Conservation (phyloP, 2,329 filamentous ascomycete species). For the Pseudogymnoascus sp. region DNA sequence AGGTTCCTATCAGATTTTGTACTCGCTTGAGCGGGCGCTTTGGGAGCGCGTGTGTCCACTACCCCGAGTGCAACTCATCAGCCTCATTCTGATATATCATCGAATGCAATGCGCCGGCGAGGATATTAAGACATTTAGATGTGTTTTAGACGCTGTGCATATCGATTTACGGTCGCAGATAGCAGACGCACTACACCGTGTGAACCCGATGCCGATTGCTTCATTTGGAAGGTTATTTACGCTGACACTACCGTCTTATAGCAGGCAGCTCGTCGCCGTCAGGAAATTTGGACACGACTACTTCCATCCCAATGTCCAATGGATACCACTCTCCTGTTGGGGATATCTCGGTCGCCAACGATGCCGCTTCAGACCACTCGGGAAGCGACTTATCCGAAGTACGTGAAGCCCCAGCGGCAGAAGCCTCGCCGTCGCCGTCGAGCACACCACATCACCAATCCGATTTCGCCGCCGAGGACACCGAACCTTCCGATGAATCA, state of each 20-base stretch:
- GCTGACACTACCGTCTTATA: constrained; percentile 40
- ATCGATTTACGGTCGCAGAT: neutral
- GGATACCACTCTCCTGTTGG: constrained; percentile 53
- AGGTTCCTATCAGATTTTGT: neutral
- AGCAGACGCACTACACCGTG: constrained; percentile 1
- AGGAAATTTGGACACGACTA: constrained; percentile 54
- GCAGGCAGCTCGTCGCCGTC: constrained; percentile 56
- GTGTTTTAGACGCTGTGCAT: neutral
- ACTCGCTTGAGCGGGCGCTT: constrained; percentile 4
- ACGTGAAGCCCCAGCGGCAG: constrained; percentile 47
- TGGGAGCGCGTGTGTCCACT: neutral
- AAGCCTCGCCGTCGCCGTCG: constrained; percentile 39
- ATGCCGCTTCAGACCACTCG: constrained; percentile 46
- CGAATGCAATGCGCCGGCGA: constrained; percentile 7
- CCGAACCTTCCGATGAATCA: constrained; percentile 25
- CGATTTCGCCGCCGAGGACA: constrained; percentile 25
- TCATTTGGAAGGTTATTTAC: neutral
- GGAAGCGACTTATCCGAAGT: constrained; percentile 73
- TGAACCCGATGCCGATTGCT: neutral
- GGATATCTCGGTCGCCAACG: constrained; percentile 32
- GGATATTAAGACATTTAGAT: neutral
- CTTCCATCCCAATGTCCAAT: constrained; percentile 57
- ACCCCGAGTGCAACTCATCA: constrained; percentile 1
- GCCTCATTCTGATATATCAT: constrained; percentile 8
- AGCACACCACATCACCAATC: constrained; percentile 34